These are phyloP conservation scores for Eucalyptus erythrocorys DNA, from an alignment of 345 rosid genomes.

Conservation along the genomic window DNA sequence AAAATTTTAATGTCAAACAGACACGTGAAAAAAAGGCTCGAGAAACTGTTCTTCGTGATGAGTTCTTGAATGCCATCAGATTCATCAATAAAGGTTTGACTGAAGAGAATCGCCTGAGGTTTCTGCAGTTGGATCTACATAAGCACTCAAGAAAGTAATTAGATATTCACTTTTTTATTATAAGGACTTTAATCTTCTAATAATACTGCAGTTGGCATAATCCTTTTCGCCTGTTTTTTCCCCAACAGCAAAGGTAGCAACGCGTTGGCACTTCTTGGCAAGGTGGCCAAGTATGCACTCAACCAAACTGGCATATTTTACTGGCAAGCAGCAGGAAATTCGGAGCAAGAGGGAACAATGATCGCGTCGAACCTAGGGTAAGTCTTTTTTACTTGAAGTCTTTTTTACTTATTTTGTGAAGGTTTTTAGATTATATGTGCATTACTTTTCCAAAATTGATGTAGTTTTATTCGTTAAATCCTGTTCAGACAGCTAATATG, in stretches of 20 bases:
- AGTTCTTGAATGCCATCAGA: conserved; percentile 71
- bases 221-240: not conserved
- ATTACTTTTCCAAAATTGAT: not conserved
- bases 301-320: conserved; percentile 69
- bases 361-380: conserved; percentile 27
- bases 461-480: not conserved
- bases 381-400: conserved; percentile 35
- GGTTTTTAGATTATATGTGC: not conserved
- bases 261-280: conserved; percentile 58
- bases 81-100: conserved; percentile 47
- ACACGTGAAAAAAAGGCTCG: conserved; percentile 82
- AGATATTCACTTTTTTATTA: not conserved
- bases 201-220: not conserved
- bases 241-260: conserved; percentile 49
- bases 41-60: conserved; percentile 74
- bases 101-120: conserved; percentile 58
- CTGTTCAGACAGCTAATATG: not conserved
- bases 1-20: conserved; percentile 21
- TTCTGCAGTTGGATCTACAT: conserved; percentile 85
- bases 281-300: conserved; percentile 56
- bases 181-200: not conserved
- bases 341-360: conserved; percentile 18
- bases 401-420: not conserved
- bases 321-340: conserved; percentile 38
- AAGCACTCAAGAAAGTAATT: conserved; percentile 63